Base-by-base conservation (phyloP, 2,329 filamentous ascomycete species). In the Penicillium fuscoglaucum region DNA sequence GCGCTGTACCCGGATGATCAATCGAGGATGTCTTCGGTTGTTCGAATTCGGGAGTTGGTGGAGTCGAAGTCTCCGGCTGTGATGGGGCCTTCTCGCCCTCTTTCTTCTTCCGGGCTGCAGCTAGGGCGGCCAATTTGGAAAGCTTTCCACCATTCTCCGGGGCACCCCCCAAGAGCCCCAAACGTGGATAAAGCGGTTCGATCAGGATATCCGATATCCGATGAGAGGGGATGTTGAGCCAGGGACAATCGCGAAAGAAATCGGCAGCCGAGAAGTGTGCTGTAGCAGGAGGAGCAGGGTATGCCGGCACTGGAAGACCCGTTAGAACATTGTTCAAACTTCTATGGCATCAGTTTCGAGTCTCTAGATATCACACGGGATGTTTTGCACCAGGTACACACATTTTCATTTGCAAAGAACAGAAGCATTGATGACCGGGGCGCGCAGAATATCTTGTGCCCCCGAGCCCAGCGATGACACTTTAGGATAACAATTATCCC, bases 91-190 rank as follows among this genome's bases (percentile, higher is more conserved):
- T 87, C 40, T 88, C 87, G 31, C 87, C 87, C 15, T 87, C 87
- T 74, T 92, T 96, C 76, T 90, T 93, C 72, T 92, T 93, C 29
- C 92, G 84, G 54, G 90, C 89, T 35, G 91, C 91, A 52, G 93
- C 93, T 43, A 99, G 80, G 48, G 91, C 91, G 67, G 96, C 93
- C 46, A 99, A 80, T 70, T 99, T 99, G 6, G 93, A 96, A 75
- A 90, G 83, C 70, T 93, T 95, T 3, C 85, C 82, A n/a, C 79
- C 70, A 13, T 78, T 77, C 48, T 85, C 83, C 2, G 86, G 70
- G 9, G 86, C 84, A 35, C 95, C 96, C 31, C 95, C 96, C 2
- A 96, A 76, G 0, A 99, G 80, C 2, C 91, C 89, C 19, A 87
- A 84, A 48, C 78, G 79, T 53, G 83, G 86, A 61, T 78, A 78